Conservation (phyloP, 2,329 filamentous ascomycete genomes). For the Aphanocladium album region DNA sequence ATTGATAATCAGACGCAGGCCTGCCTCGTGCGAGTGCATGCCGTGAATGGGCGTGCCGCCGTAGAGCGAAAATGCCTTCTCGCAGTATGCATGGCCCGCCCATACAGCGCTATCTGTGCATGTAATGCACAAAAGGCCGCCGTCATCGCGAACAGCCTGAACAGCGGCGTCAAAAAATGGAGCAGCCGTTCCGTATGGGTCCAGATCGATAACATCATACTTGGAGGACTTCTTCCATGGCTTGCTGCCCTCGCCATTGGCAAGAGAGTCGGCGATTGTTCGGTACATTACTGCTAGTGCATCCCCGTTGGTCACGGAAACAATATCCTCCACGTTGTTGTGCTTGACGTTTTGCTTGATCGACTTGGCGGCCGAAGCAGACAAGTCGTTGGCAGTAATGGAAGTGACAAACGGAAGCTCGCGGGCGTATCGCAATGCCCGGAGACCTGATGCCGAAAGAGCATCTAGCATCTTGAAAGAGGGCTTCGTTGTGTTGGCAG, state of each 20-base stretch:
- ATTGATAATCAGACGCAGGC: conserved; percentile 79
- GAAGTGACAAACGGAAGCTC: conserved; percentile 81
- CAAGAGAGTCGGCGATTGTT: conserved; percentile 50
- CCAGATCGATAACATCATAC: conserved; percentile 94
- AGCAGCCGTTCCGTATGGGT: conserved; percentile 91
- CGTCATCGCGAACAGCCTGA: conserved; percentile 76
- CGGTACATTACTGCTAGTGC: conserved; percentile 90
- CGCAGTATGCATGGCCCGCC: conserved; percentile 87
- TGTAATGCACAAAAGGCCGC: conserved; percentile 87
- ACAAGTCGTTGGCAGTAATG: conserved; percentile 87
- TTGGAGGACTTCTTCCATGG: conserved; percentile 40
- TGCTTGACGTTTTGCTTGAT: conserved; percentile 82
- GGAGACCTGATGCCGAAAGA: conserved; percentile 85
- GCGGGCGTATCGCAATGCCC: conserved; percentile 84
- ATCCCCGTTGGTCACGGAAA: conserved; percentile 72
- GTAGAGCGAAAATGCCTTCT: conserved; percentile 92
- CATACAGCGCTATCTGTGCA: conserved; percentile 96
- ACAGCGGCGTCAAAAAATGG: conserved; percentile 89
- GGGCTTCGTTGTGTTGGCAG: conserved; percentile 31
- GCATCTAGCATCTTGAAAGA: conserved; percentile 87
- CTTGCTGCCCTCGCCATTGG: conserved; percentile 35
- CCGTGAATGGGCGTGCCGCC: conserved; percentile 86
- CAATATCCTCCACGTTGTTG: conserved; percentile 67
- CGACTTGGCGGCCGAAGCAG: conserved; percentile 66
- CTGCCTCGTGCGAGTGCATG: conserved; percentile 80